phyloP scores from a whole-genome alignment of 2,329 filamentous ascomycete species.

The Trichoderma hamatum region DNA sequence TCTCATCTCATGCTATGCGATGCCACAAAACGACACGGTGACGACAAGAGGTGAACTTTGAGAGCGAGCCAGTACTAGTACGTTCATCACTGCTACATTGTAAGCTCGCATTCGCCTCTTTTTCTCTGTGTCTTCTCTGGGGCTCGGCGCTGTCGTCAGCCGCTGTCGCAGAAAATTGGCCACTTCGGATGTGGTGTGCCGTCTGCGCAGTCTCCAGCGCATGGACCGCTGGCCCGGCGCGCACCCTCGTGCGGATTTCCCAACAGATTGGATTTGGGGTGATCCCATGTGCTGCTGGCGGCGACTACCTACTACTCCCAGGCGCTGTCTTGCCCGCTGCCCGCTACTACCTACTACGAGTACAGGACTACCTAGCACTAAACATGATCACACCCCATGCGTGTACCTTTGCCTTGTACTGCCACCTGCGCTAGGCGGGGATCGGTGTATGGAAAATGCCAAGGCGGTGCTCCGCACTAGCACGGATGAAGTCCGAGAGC shows the following conservation, averaged over 20 bases:
- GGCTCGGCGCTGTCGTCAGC: conserved; percentile 26
- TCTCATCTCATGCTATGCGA: not conserved
- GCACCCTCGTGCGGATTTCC: conserved; percentile 8
- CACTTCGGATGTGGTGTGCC: conserved; percentile 22
- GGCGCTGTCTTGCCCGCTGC: not conserved
- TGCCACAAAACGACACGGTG: not conserved
- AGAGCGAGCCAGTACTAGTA: not conserved
- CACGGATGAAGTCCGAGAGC: not conserved
- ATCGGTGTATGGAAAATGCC: not conserved
- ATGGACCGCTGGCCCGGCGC: not conserved
- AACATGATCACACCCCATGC: not conserved
- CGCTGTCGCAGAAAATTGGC: conserved; percentile 15
- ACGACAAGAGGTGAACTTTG: not conserved
- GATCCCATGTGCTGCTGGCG: not conserved
- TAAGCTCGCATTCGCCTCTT: not conserved
- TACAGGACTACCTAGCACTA: not conserved
- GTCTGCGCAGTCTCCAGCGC: not conserved
- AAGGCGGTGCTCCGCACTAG: not conserved
- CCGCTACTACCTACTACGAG: too few species aligned
- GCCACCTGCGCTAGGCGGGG: not conserved
- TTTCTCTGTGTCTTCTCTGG: not conserved
- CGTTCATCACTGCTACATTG: not conserved
- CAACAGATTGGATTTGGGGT: conserved; percentile 20
- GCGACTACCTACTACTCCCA: too few species aligned
- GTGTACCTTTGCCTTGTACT: not conserved